Evolutionary conservation across 495 filamentous ascomycete species (phyloP), one percentile per base, ranked within the genome.

Genomic region (Penicillium diatomitis): DNA sequence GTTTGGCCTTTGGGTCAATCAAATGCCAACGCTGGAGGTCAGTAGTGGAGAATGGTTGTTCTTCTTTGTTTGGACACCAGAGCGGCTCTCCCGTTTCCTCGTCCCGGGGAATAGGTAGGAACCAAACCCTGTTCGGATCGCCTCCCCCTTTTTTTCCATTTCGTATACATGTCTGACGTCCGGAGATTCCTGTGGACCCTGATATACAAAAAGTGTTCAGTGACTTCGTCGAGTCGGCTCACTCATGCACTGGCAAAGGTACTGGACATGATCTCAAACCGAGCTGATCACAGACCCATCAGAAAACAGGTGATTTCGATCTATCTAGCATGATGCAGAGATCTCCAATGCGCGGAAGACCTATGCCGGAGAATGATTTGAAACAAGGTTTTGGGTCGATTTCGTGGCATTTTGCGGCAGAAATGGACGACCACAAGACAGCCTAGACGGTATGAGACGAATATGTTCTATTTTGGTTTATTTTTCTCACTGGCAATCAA

Each of bases 51-150:
- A 20, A 20, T 20, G 20, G 20, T 20, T 20, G 38, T 48, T 27
- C 53, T 57, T 56, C 53, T 57, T 58, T 61, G 52, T 56, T 59
- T 55, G 56, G 55, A 20, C 29, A 42, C 40, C 47, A 54, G 47
- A 55, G 61, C 61, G 64, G 62, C 66, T 67, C 63, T 66, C 63
- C 66, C 64, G 61, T 62, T 55, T n/a, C 60, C 64, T 54, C 50
- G 55, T 50, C 51, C 59, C 59, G 60, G 58, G 56, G 59, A 57
- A 58, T 54, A 65, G 20, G 20, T 20, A 20, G 62, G 63, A 55
- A 62, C 56, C 53, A 46, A 54, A 56, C 50, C 38, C 32, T 12
- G 28, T 20, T 20, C 20, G 20, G 20, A 20, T 20, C 20, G 20
- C 20, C 36, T 7, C 32, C 38, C 57, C 55, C 51, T 49, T 48